Evolutionary conservation across 371 early-diverging fungal genomes (phyloP).

Genomic region (Rhizopus arrhizus): DNA sequence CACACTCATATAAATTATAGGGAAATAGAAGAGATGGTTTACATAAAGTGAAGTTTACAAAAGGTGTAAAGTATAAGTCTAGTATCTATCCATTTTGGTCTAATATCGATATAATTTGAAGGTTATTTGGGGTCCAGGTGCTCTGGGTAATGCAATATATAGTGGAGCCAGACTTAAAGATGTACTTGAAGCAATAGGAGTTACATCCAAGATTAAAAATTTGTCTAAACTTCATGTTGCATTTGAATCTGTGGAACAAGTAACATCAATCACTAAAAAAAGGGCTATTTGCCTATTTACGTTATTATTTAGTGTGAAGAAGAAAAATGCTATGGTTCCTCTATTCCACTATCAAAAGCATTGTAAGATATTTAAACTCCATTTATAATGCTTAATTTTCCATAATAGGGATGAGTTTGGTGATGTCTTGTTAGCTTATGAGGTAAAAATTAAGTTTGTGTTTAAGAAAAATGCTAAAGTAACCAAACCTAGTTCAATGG

Average conservation of each 20-base stretch:
- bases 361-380: slow-evolving; percentile 44
- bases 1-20: slow-evolving; percentile 6
- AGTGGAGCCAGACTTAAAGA: slow-evolving; percentile 77
- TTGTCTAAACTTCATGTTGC: slow-evolving; percentile 65
- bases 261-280: slow-evolving; percentile 18
- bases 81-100: neutral
- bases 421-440: slow-evolving; percentile 81
- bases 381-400: slow-evolving; percentile 1
- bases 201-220: slow-evolving; percentile 40
- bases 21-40: slow-evolving; percentile 87
- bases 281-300: neutral
- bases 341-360: slow-evolving; percentile 80
- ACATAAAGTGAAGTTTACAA: slow-evolving; percentile 73
- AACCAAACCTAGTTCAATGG: slow-evolving; percentile 77
- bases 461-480: neutral
- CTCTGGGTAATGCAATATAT: slow-evolving; percentile 80
- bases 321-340: slow-evolving; percentile 77
- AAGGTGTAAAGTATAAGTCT: slow-evolving; percentile 52
- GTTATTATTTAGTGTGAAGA: slow-evolving; percentile 49
- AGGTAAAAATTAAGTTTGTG: slow-evolving; percentile 32
- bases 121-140: slow-evolving; percentile 81
- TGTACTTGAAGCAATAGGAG: slow-evolving; percentile 60
- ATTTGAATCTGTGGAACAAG: slow-evolving; percentile 74
- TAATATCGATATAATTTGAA: slow-evolving; percentile 4
- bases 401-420: slow-evolving; percentile 65